phyloP scores from a whole-genome alignment of 2,329 filamentous ascomycete species.

The Pseudogymnoascus pannorum region DNA sequence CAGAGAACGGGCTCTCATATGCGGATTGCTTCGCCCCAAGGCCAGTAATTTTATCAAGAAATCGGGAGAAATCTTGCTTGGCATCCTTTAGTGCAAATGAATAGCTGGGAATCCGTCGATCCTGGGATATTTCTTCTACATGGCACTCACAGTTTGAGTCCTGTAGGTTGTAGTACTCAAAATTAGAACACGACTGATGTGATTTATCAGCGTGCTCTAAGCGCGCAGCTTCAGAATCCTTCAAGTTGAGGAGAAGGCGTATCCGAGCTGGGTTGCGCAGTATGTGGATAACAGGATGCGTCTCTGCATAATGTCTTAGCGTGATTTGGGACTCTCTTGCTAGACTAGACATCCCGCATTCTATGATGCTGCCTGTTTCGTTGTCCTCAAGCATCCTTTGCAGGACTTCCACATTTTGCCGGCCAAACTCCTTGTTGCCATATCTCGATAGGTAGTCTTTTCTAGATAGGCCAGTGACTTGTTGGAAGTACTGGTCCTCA shows the following conservation, averaged over 20 bases:
- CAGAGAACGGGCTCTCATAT: slow-evolving; percentile 53
- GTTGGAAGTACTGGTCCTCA: slow-evolving; percentile 59
- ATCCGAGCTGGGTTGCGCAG: slow-evolving; percentile 59
- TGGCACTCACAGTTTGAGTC: slow-evolving; percentile 33
- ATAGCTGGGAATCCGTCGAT: slow-evolving; percentile 38
- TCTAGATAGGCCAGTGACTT: slow-evolving; percentile 54
- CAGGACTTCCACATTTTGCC: slow-evolving; percentile 55
- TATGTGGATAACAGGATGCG: slow-evolving; percentile 65
- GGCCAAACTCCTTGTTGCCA: slow-evolving; percentile 54
- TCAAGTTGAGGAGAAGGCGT: slow-evolving; percentile 39
- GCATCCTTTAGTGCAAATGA: slow-evolving; percentile 44
- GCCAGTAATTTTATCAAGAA: slow-evolving; percentile 51
- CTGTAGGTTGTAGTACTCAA: slow-evolving; percentile 57
- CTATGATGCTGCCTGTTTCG: slow-evolving; percentile 56
- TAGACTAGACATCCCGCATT: slow-evolving; percentile 57
- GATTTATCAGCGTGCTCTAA: slow-evolving; percentile 37
- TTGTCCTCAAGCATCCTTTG: slow-evolving; percentile 52
- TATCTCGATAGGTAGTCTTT: slow-evolving; percentile 56
- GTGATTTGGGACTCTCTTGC: slow-evolving; percentile 37
- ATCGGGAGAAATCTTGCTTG: slow-evolving; percentile 53
- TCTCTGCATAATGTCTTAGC: slow-evolving; percentile 53
- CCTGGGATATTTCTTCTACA: slow-evolving; percentile 31
- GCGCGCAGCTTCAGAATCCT: slow-evolving; percentile 35
- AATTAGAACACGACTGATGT: slow-evolving; percentile 48
- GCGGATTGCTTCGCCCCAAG: slow-evolving; percentile 43